Evolutionary conservation across 164 flowering plant species (phyloP).

Genomic region (Houttuynia cordata): DNA sequence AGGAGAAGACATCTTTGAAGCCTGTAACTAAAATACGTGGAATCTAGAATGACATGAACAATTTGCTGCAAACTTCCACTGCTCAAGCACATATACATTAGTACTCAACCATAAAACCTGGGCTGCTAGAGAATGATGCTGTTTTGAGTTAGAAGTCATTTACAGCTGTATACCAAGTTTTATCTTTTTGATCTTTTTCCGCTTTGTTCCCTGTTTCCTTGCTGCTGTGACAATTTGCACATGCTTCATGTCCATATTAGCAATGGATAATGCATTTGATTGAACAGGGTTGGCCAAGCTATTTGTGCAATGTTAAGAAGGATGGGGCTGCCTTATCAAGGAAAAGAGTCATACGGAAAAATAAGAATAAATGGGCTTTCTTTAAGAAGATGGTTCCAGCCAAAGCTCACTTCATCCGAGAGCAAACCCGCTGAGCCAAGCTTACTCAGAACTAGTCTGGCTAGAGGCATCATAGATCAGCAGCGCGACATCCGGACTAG

Average conservation of each 20-base stretch:
- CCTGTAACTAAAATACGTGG: no score
- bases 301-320: constrained; percentile 70
- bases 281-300: constrained; percentile 60
- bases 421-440: constrained; percentile 37
- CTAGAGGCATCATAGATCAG: constrained; percentile 54
- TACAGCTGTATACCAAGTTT: background rate
- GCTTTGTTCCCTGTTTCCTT: background rate
- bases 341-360: constrained; percentile 73
- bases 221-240: background rate
- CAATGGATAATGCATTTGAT: background rate
- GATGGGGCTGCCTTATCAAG: constrained; percentile 55
- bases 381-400: constrained; percentile 71
- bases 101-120: no score
- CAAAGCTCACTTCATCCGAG: constrained; percentile 34
- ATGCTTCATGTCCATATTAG: background rate
- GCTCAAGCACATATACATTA: no score
- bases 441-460: constrained; percentile 30
- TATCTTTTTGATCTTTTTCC: background rate
- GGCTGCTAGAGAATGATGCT: background rate
- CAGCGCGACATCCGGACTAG: constrained; percentile 67
- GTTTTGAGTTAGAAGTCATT: no score
- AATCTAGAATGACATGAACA: no score
- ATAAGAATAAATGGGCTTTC: constrained; percentile 61
- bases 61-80: no score
- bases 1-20: no score